phyloP scores from a whole-genome alignment of 495 filamentous ascomycete genomes.

The Trichoderma reesei region DNA sequence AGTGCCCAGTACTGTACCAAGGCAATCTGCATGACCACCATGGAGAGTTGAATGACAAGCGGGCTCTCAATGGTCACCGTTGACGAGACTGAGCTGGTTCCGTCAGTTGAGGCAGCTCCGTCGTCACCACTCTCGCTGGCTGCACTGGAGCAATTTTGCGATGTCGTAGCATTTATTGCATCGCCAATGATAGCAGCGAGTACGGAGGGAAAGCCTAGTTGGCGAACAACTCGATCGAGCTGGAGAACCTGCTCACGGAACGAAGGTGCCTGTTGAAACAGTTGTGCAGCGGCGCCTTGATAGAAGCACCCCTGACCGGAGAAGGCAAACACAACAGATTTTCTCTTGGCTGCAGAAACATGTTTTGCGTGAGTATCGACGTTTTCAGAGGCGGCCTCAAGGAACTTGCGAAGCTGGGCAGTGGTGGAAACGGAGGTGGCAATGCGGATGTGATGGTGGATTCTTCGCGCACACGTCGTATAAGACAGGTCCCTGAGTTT shows the following conservation, averaged over 20 bases:
- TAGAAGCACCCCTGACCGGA: slow-evolving; percentile 60
- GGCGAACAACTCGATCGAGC: not conserved
- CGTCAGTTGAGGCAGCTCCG: too few species aligned
- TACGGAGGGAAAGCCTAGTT: not conserved
- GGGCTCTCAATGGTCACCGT: too few species aligned
- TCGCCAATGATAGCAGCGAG: not conserved
- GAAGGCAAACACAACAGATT: slow-evolving; percentile 49
- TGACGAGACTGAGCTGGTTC: too few species aligned
- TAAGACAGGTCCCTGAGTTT: slow-evolving; percentile 56
- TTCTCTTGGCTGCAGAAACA: too few species aligned
- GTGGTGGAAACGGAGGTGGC: slow-evolving; percentile 46
- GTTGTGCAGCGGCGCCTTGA: not conserved
- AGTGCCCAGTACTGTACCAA: slow-evolving; percentile 69
- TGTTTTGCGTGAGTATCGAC: not conserved
- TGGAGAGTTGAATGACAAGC: slow-evolving; percentile 63
- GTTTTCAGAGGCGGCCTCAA: not conserved
- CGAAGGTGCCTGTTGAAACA: not conserved
- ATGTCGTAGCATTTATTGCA: not conserved
- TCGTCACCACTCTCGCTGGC: not conserved
- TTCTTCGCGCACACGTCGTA: slow-evolving; percentile 69
- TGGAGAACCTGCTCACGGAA: not conserved
- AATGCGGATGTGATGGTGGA: slow-evolving; percentile 67
- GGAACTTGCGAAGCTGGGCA: slow-evolving; percentile 24
- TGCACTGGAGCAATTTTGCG: not conserved
- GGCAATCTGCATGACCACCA: slow-evolving; percentile 76